Conservation (phyloP, 2,329 filamentous ascomycete species). For the Ophiostoma sp. region DNA sequence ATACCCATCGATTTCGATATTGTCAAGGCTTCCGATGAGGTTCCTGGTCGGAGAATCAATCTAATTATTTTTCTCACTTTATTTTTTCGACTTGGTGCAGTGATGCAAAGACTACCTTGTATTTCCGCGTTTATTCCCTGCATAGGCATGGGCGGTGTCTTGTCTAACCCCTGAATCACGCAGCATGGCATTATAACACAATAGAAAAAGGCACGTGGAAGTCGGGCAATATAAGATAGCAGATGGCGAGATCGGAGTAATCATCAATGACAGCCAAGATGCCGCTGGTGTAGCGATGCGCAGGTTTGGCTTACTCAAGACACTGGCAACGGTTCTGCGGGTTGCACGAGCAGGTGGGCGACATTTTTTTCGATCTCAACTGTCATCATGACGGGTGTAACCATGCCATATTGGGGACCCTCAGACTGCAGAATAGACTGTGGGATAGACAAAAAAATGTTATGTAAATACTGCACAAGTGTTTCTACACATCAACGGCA, state of each 20-base stretch:
- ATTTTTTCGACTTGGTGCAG: not conserved
- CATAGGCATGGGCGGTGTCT: not conserved
- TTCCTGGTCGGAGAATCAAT: not conserved
- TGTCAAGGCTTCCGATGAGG: not conserved
- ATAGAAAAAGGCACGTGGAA: too few species aligned
- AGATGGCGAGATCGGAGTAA: not conserved
- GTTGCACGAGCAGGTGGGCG: not conserved
- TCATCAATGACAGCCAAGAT: not conserved
- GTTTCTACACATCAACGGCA: not conserved
- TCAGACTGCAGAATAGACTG: too few species aligned
- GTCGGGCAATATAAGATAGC: too few species aligned
- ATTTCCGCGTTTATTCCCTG: not conserved
- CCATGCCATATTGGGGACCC: not conserved
- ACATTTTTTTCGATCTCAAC: not conserved
- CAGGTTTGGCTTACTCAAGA: not conserved
- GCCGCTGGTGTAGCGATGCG: not conserved
- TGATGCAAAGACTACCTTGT: not conserved
- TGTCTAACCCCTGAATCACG: too few species aligned
- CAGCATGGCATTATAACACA: too few species aligned
- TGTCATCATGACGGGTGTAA: not conserved
- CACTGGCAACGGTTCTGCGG: not conserved
- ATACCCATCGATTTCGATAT: conserved; percentile 13
- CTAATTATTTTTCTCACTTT: not conserved
- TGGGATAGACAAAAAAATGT: too few species aligned
- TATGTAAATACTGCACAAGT: too few species aligned